These are phyloP conservation scores for Vigna nakashimae DNA, from an alignment of 306 rosid genomes.

Conservation along the genomic window DNA sequence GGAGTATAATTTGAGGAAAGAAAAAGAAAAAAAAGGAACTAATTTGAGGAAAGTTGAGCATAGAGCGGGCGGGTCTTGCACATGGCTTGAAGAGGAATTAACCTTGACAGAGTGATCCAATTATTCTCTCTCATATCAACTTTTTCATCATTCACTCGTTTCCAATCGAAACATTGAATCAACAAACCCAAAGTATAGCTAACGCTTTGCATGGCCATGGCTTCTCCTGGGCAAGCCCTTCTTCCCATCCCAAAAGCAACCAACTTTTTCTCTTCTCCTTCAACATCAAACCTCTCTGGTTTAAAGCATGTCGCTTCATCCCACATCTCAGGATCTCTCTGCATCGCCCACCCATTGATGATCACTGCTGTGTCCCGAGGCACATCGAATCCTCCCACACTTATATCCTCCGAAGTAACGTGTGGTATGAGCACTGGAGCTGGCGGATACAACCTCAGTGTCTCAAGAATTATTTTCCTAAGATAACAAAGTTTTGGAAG, in stretches of 20 bases:
- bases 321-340: conserved; percentile 60
- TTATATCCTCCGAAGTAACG: conserved; percentile 50
- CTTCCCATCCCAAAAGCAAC: conserved; percentile 47
- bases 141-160: conserved; percentile 13
- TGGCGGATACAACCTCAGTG: conserved; percentile 47
- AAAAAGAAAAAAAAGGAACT: too few species aligned
- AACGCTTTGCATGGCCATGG: conserved; percentile 27
- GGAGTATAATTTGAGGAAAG: too few species aligned
- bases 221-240: conserved; percentile 36
- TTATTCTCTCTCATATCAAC: conserved; percentile 22
- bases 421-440: conserved; percentile 63
- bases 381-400: conserved; percentile 44
- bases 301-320: conserved; percentile 47
- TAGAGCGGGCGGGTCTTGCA: conserved; percentile 11
- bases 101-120: conserved; percentile 14
- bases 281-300: conserved; percentile 43
- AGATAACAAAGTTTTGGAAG: conserved; percentile 57
- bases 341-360: conserved; percentile 65
- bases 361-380: conserved; percentile 57
- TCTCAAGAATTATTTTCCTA: conserved; percentile 52
- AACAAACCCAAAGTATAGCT: conserved; percentile 23
- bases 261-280: conserved; percentile 33
- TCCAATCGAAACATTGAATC: conserved; percentile 35
- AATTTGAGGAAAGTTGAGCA: background rate
- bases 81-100: conserved; percentile 16